phyloP scores from a whole-genome alignment of 140 eudicot species.

The Erigeron philadelphicus region DNA sequence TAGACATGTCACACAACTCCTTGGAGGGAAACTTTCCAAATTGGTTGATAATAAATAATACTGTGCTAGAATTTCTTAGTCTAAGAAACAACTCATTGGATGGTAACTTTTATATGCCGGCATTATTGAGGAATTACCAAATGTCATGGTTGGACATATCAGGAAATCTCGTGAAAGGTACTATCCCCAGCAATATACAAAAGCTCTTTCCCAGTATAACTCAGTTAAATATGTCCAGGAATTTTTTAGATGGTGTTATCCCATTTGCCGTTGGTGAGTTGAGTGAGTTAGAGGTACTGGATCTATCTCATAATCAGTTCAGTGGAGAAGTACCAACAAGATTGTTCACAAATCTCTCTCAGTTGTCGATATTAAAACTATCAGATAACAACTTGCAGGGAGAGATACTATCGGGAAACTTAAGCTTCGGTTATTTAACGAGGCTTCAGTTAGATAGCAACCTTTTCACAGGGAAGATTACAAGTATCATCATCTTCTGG shows the following conservation, averaged over 20 bases:
- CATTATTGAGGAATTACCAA: neutral
- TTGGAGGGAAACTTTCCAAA: slow-evolving; percentile 19
- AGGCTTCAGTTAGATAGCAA: slow-evolving; percentile 10
- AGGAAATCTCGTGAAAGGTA: slow-evolving; percentile 15
- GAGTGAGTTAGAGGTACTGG: neutral
- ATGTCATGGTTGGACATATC: slow-evolving; percentile 17
- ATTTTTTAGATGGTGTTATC: slow-evolving; percentile 16
- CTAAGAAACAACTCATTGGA: slow-evolving; percentile 22
- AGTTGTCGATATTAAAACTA: neutral
- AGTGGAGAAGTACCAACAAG: slow-evolving; percentile 19
- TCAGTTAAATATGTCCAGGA: slow-evolving; percentile 18
- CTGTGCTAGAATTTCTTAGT: neutral
- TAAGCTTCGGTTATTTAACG: neutral
- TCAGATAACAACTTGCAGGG: slow-evolving; percentile 26
- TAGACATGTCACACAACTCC: slow-evolving; percentile 30
- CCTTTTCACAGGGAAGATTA: slow-evolving; percentile 16
- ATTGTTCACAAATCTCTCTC: neutral
- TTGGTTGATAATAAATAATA: slow-evolving; percentile 31
- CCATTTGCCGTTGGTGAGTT: slow-evolving; percentile 21
- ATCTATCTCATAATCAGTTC: slow-evolving; percentile 22
- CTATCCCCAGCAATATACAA: slow-evolving; percentile 7
- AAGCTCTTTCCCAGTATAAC: neutral
- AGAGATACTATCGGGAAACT: slow-evolving; percentile 13
- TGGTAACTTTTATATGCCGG: neutral
- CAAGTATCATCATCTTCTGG: neutral